Evolutionary conservation across 1,139 yeast species (phyloP).

Genomic region (Hemisphaericaspora subhashii): DNA sequence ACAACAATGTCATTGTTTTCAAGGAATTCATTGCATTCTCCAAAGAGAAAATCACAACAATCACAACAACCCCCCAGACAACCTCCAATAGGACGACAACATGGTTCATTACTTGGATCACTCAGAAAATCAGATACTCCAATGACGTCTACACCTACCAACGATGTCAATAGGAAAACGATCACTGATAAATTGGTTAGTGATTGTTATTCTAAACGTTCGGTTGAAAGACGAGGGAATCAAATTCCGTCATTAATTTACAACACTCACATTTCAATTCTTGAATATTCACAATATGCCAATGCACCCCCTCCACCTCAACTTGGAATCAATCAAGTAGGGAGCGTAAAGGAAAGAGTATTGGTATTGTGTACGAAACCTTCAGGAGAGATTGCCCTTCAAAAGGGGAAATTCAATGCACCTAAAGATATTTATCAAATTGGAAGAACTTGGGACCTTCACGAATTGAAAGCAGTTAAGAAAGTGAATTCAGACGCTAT

Average conservation of each 20-base stretch:
- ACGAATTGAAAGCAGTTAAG: constrained; percentile 61
- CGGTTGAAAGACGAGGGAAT: constrained; percentile 29
- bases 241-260: constrained; percentile 35
- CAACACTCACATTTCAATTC: constrained; percentile 38
- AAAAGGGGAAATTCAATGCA: constrained; percentile 81
- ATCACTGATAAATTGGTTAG: constrained; percentile 26
- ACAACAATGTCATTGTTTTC: constrained; percentile 2
- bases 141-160: neutral
- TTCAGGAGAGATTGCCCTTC: constrained; percentile 68
- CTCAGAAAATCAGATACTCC: neutral
- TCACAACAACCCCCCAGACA: neutral
- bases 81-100: constrained; percentile 3
- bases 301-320: constrained; percentile 41
- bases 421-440: constrained; percentile 75
- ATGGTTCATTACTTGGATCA: constrained; percentile 1
- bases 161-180: neutral
- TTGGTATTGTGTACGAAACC: constrained; percentile 43
- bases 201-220: constrained; percentile 43
- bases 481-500: constrained; percentile 58
- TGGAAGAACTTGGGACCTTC: constrained; percentile 91
- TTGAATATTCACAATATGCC: constrained; percentile 42
- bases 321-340: constrained; percentile 26
- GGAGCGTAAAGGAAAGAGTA: constrained; percentile 40
- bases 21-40: constrained; percentile 4
- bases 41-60: neutral